Evolutionary conservation across 352 stramenopile species (phyloP).

Genomic region (Pythium aquatile): DNA sequence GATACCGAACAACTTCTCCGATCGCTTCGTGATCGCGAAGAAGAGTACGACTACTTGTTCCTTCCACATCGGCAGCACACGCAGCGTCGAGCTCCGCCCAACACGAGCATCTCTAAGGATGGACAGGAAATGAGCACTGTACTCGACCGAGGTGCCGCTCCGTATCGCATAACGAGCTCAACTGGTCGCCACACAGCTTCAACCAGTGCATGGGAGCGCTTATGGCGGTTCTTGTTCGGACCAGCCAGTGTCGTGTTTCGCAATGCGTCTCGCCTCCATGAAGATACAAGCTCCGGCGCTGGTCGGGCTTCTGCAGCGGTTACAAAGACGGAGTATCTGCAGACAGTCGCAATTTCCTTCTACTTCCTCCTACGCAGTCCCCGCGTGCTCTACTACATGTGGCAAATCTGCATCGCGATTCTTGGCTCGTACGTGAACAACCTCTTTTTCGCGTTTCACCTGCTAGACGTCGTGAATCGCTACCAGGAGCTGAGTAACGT

Average conservation of each 20-base stretch:
- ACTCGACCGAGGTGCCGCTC: neutral
- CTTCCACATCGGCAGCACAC: conserved; percentile 27
- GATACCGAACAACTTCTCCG: conserved; percentile 63
- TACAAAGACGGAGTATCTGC: conserved; percentile 21
- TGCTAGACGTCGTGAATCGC: conserved; percentile 77
- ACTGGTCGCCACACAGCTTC: too few relatives aligned
- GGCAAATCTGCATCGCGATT: conserved; percentile 58
- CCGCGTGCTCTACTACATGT: conserved; percentile 55
- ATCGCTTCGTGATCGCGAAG: conserved; percentile 52
- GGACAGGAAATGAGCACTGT: neutral
- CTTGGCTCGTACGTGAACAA: conserved; percentile 67
- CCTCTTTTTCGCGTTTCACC: conserved; percentile 75
- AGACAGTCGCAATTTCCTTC: conserved; percentile 42
- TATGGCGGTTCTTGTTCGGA: conserved; percentile 13
- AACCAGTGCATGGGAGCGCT: neutral
- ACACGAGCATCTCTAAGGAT: neutral
- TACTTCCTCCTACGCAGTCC: conserved; percentile 53
- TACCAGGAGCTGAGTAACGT: conserved; percentile 78
- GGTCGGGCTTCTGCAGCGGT: neutral
- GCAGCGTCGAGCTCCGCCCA: neutral
- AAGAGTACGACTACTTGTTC: conserved; percentile 67
- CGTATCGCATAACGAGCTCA: neutral
- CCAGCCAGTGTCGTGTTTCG: conserved; percentile 6
- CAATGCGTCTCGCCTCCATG: neutral
- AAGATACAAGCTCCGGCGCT: neutral